Conservation (phyloP, 768 basidiomycete genomes). For the Calocera cornea region DNA sequence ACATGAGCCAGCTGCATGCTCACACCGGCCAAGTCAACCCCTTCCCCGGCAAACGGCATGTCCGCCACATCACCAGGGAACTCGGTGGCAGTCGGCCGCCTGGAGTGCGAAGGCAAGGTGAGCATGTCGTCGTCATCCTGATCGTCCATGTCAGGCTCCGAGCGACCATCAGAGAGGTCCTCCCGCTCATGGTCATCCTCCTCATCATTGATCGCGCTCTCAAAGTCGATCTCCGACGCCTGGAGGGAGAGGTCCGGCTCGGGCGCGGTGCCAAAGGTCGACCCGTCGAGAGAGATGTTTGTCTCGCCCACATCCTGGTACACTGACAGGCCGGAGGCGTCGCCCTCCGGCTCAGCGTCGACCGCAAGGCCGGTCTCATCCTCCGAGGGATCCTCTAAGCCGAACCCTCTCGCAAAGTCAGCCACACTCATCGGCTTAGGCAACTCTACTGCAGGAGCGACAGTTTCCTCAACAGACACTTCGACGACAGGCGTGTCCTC, state of each 20-base stretch:
- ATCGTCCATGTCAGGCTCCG: background rate
- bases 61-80: background rate
- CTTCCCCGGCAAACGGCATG: background rate
- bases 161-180: slow-evolving; percentile 14
- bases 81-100: background rate
- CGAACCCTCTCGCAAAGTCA: background rate
- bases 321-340: slow-evolving; percentile 3
- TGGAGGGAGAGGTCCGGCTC: slow-evolving; percentile 16
- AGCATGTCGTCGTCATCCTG: slow-evolving; percentile 8
- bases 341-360: slow-evolving; percentile 28
- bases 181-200: slow-evolving; percentile 16
- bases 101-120: background rate
- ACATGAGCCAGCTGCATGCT: background rate
- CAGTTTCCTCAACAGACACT: background rate
- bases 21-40: background rate
- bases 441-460: background rate
- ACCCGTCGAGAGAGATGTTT: slow-evolving; percentile 10
- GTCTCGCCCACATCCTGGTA: slow-evolving; percentile 26
- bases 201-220: slow-evolving; percentile 24
- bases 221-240: slow-evolving; percentile 17
- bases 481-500: slow-evolving; percentile 32
- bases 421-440: background rate
- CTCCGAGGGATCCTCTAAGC: background rate
- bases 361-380: background rate
- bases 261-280: background rate